These are phyloP conservation scores for Takashimella koratensis DNA, from an alignment of 1,284 basidiomycete genomes.

Conservation along the genomic window DNA sequence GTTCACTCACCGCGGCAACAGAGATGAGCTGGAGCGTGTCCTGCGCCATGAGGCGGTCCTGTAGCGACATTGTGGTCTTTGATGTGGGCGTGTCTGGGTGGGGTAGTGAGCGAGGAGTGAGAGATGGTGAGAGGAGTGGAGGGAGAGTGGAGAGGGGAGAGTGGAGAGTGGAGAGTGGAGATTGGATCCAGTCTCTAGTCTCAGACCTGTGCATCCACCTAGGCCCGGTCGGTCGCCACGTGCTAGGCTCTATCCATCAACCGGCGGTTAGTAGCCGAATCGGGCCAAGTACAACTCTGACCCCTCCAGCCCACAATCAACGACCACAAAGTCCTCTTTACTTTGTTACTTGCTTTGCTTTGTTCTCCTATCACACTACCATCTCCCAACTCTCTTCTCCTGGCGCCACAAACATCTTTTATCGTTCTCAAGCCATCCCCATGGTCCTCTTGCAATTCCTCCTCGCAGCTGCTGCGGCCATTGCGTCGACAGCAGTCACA, in stretches of 20 bases:
- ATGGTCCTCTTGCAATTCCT: no score
- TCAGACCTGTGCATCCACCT: no score
- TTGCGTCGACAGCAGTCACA: not conserved
- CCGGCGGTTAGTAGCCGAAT: no score
- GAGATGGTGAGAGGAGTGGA: constrained; percentile 11
- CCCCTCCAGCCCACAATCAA: no score
- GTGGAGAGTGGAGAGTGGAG: not conserved
- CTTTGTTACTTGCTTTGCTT: no score
- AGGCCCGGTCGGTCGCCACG: no score
- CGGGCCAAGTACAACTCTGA: no score
- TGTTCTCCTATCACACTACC: no score
- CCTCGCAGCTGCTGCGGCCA: no score
- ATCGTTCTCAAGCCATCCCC: not conserved
- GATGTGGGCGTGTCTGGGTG: not conserved
- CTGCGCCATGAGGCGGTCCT: constrained; percentile 32
- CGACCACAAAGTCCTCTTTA: no score
- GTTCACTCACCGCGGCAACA: constrained; percentile 20
- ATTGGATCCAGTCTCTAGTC: no score
- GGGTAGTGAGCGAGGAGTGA: constrained; percentile 1
- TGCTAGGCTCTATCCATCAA: no score
- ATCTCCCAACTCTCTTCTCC: not conserved
- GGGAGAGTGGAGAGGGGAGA: not conserved
- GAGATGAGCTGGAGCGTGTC: constrained; percentile 32
- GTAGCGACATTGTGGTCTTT: constrained; percentile 24
- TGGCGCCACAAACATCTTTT: not conserved